Base-by-base conservation (phyloP, 2,329 filamentous ascomycete genomes). In the Knoxdaviesia proteae region DNA sequence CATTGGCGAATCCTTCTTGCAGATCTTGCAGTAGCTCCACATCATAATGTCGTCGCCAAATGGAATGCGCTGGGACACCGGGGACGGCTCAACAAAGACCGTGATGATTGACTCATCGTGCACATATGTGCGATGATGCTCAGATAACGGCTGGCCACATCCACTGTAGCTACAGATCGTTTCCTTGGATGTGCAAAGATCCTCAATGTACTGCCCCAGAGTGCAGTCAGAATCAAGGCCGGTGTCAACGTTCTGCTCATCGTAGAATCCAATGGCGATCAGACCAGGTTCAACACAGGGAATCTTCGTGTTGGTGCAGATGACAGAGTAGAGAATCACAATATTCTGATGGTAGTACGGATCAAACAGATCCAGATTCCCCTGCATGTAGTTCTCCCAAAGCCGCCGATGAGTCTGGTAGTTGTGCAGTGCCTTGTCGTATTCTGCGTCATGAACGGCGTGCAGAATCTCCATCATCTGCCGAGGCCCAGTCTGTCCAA, bases 321-420 rank as follows among this genome's bases (percentile, higher is more conserved):
- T 88, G 30, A 90, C 75, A 10, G 88, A 96, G 59, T 92, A 92
- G 6, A 98, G 64, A 2, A 96, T 83, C 7, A 92, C 84, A 46
- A 98, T 94, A 53, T 90, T 94, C 53, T 98, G 90, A 54, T 98
- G 92, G 0, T 84, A 82, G 54, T 86, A 90, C 0, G 92, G 90
- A 54, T 98, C 86, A 51, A 94, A 98, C 1, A 96, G 68, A 53
- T 92, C 81, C 33, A 81, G 65, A 50, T 90, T 92, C 9, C 84
- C 84, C 41, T 88, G 77, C 29, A 94, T 79, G 52, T 94, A 94
- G 32, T 84, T 83, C 55, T 98, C 90, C 90, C 90, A 98, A 51
- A 94, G 87, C 32, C 84, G 75, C 44, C 86, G 94, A 55, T 96
- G 88, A 0, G 84, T 94, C 56, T 86, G 75, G 55, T 96, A 98